These are phyloP conservation scores for Neonectria ditissima DNA, from an alignment of 2,329 filamentous ascomycete species.

Conservation along the genomic window DNA sequence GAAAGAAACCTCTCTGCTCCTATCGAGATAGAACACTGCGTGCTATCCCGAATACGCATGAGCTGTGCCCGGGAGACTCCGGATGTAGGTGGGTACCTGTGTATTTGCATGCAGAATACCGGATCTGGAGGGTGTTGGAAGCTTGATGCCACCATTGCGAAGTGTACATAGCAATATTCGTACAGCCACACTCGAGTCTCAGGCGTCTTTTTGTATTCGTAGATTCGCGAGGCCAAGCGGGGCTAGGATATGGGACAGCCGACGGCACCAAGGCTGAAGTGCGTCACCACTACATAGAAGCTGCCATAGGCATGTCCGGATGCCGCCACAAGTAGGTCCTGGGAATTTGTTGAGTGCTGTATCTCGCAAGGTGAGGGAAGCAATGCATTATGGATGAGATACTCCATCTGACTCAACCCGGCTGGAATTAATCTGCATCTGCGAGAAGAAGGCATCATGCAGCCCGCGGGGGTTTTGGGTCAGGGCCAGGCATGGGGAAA, in stretches of 20 bases:
- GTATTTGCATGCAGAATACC: neutral
- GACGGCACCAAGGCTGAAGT: neutral
- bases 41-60: conserved; percentile 2
- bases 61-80: neutral
- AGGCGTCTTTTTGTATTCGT: too few relatives aligned
- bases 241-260: neutral
- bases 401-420: neutral
- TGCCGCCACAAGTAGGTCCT: conserved; percentile 14
- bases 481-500: conserved; percentile 26
- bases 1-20: neutral
- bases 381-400: conserved; percentile 12
- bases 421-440: conserved; percentile 15
- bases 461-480: conserved; percentile 6
- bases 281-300: neutral
- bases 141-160: too few relatives aligned
- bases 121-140: neutral
- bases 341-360: conserved; percentile 22
- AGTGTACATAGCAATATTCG: too few relatives aligned
- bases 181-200: too few relatives aligned
- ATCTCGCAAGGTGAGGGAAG: conserved; percentile 19
- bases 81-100: neutral
- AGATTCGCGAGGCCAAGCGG: neutral
- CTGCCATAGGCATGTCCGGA: conserved; percentile 17
- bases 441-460: conserved; percentile 9
- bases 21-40: neutral